Evolutionary conservation across 2,329 filamentous ascomycete species (phyloP), one percentile per base, ranked within the genome.

Genomic region (Talaromyces marneffei): DNA sequence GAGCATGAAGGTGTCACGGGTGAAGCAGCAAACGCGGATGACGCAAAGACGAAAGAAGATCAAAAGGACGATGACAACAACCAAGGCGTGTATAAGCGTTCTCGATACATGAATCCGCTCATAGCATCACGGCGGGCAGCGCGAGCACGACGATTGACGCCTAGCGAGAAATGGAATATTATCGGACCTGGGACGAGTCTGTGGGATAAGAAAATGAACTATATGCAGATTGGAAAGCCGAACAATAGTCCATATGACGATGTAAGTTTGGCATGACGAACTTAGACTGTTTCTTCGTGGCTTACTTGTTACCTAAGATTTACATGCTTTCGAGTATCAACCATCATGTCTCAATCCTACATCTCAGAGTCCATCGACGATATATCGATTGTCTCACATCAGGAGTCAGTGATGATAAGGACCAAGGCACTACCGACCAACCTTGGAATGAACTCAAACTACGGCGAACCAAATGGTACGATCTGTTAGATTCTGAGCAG

Each of bases 301-400:
- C 29, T 52, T 20, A 52, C 27, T n/a, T 20, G 14, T 48, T 44
- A n/a, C 25, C 16, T 66, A 87, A 52, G 83, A 79, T 87, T 57
- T 86, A 83, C 71, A 80, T 86, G 77, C 67, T 87, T 53, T 86
- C 84, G 12, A 83, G 83, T 25, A 75, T 87, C 64, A 86, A 86
- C 69, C 84, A 86, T 71, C 85, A 87, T 66, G 77, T 87, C 63
- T 80, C 82, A 60, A 79, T 87, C 53, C 69, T 87, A 57, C 83
- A 83, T 65, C 75, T 87, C 53, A 81, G 79, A 33, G 77, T 87
- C 48, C 84, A 86, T 69, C 73, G 74, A 25, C 74, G 78, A 20
- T 87, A 87, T 68, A 69, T 85, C 35, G 78, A 82, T n/a, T 80
- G 80, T 65, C 72, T 87, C 40, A 78, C 77, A 10, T 74, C 75